phyloP scores from a whole-genome alignment of 2,329 filamentous ascomycete genomes.

The Penicillium brevicompactum region DNA sequence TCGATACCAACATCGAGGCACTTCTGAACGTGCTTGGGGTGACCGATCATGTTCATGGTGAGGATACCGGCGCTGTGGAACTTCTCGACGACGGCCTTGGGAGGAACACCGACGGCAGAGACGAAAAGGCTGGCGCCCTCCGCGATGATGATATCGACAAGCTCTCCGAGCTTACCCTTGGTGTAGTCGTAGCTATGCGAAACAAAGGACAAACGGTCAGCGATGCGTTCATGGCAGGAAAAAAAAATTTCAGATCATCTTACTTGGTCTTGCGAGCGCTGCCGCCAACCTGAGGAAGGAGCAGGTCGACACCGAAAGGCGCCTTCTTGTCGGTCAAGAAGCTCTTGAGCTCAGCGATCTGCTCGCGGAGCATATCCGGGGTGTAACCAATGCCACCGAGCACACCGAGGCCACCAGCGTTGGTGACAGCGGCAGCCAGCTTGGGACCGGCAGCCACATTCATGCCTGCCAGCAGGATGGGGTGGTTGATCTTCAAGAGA shows the following conservation, averaged over 20 bases:
- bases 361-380: conserved; percentile 93
- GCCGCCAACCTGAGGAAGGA: conserved; percentile 92
- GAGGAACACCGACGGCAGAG: conserved; percentile 91
- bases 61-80: conserved; percentile 85
- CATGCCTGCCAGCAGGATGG: conserved; percentile 94
- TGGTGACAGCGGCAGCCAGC: conserved; percentile 94
- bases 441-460: conserved; percentile 97
- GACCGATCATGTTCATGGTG: conserved; percentile 99
- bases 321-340: conserved; percentile 87
- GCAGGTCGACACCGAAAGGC: conserved; percentile 90
- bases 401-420: conserved; percentile 94
- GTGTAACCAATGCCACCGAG: conserved; percentile 92
- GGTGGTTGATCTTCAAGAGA: conserved; percentile 97
- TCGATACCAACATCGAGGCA: conserved; percentile 89
- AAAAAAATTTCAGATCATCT: conserved; percentile 20
- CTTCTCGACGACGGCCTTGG: conserved; percentile 83
- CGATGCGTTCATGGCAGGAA: neutral
- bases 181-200: conserved; percentile 91
- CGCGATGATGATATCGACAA: conserved; percentile 90
- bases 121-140: conserved; percentile 92
- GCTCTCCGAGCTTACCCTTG: conserved; percentile 93
- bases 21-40: conserved; percentile 98
- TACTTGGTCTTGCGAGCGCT: conserved; percentile 93
- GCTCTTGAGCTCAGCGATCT: conserved; percentile 91
- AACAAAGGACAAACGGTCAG: conserved; percentile 15